Percentiles rank a stretch among this genome's conserved stretches.
phyloP scores from a whole-genome alignment of 352 stramenopile genomes.

The Thraustochytrium striatum region DNA sequence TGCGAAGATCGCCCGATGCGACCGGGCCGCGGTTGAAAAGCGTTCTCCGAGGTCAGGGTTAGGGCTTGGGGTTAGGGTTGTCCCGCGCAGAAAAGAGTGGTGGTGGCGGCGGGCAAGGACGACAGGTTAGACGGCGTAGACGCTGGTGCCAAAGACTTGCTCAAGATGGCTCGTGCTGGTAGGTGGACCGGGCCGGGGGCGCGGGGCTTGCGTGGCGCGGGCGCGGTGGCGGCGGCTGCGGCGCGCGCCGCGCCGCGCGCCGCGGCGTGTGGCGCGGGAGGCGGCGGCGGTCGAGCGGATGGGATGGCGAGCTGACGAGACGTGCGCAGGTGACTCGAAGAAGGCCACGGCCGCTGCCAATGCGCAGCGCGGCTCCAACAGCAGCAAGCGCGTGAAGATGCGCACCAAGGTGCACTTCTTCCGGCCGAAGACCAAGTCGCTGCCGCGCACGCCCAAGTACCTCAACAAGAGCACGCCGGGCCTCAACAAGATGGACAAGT shows the following conservation, averaged over 20 bases:
- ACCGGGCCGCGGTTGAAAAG: too few species aligned
- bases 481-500: slow-evolving; percentile 95
- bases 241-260: not conserved
- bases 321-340: not conserved
- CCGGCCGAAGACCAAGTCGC: slow-evolving; percentile 93
- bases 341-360: slow-evolving; percentile 45
- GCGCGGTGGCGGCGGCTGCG: not conserved
- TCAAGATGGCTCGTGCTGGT: too few species aligned
- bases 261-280: not conserved
- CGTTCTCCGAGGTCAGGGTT: too few species aligned
- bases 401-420: slow-evolving; percentile 95
- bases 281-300: not conserved
- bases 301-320: not conserved
- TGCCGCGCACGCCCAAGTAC: slow-evolving; percentile 92
- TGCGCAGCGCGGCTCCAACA: slow-evolving; percentile 28
- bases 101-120: too few species aligned
- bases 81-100: too few species aligned
- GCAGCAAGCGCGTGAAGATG: slow-evolving; percentile 51
- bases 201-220: slow-evolving; percentile 19
- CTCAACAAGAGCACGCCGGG: slow-evolving; percentile 71
- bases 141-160: too few species aligned
- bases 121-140: too few species aligned
- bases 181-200: too few species aligned
- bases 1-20: too few species aligned
- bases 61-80: too few species aligned